A percentile compares a stretch with the other conserved stretches of the same genome.
These are phyloP conservation scores for Russula ochroleuca DNA, from an alignment of 768 basidiomycete genomes.

Conservation along the genomic window DNA sequence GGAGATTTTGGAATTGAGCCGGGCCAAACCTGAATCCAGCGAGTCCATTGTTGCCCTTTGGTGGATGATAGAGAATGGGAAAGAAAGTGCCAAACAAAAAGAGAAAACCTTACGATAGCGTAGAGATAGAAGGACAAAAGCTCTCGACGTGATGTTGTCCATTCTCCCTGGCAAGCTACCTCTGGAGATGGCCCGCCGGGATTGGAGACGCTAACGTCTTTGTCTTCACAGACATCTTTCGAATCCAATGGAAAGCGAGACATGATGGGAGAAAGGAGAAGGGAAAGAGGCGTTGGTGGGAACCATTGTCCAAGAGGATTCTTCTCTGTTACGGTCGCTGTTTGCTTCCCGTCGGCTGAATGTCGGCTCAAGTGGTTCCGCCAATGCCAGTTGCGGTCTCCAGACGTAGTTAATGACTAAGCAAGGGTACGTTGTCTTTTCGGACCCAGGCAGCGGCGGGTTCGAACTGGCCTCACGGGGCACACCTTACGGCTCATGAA, in stretches of 20 bases:
- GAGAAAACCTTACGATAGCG: slow-evolving; percentile 39
- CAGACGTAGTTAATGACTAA: no score
- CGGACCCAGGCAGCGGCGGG: no score
- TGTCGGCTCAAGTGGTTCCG: not conserved
- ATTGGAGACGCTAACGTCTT: not conserved
- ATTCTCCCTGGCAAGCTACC: slow-evolving; percentile 7
- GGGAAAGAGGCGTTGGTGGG: slow-evolving; percentile 86
- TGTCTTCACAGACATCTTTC: not conserved
- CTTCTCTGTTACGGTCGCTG: slow-evolving; percentile 32
- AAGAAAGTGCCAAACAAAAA: not conserved
- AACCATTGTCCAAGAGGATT: slow-evolving; percentile 37
- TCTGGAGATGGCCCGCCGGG: not conserved
- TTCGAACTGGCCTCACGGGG: no score
- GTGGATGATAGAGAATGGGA: not conserved
- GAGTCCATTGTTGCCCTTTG: slow-evolving; percentile 60
- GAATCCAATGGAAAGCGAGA: not conserved
- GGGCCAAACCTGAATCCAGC: slow-evolving; percentile 70
- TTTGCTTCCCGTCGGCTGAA: not conserved
- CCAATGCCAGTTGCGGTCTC: no score
- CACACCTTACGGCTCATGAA: no score
- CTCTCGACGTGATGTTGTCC: slow-evolving; percentile 28
- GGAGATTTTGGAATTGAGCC: slow-evolving; percentile 69
- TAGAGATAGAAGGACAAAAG: slow-evolving; percentile 61
- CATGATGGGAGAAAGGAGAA: slow-evolving; percentile 81
- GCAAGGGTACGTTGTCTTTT: no score